Conservation (phyloP, 805 yeast genomes). For the Blastobotrys parvus region DNA sequence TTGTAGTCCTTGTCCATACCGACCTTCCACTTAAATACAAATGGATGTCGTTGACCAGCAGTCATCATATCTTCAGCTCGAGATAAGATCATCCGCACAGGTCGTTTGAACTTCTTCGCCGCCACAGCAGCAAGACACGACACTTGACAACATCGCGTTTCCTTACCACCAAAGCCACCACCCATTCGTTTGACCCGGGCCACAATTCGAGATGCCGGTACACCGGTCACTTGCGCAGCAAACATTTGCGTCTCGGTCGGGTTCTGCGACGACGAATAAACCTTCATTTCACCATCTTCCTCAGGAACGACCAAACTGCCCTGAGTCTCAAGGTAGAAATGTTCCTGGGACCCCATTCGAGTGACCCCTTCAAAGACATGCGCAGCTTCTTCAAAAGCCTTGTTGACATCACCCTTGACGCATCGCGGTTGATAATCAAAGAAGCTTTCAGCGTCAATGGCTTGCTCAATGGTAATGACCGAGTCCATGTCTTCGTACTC, state of each 20-base stretch:
- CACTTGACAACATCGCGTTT: conserved; percentile 34
- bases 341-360: conserved; percentile 42
- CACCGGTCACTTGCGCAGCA: conserved; percentile 37
- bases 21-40: conserved; percentile 36
- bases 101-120: conserved; percentile 35
- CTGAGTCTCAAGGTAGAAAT: conserved; percentile 41
- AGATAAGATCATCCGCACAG: conserved; percentile 35
- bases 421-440: conserved; percentile 31
- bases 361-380: conserved; percentile 32
- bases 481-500: conserved; percentile 35
- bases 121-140: conserved; percentile 35
- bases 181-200: conserved; percentile 37
- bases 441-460: conserved; percentile 33
- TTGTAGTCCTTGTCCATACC: conserved; percentile 34
- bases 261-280: conserved; percentile 37
- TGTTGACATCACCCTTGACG: conserved; percentile 35
- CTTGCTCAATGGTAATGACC: conserved; percentile 38
- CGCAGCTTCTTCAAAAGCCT: conserved; percentile 28
- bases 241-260: conserved; percentile 38
- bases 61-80: conserved; percentile 39
- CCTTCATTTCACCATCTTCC: conserved; percentile 39
- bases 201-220: conserved; percentile 35
- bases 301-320: conserved; percentile 38
- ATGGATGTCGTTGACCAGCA: conserved; percentile 42
- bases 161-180: conserved; percentile 46